Base-by-base conservation (phyloP, 1,284 basidiomycete species). In the Stygiomarasmius scandens region DNA sequence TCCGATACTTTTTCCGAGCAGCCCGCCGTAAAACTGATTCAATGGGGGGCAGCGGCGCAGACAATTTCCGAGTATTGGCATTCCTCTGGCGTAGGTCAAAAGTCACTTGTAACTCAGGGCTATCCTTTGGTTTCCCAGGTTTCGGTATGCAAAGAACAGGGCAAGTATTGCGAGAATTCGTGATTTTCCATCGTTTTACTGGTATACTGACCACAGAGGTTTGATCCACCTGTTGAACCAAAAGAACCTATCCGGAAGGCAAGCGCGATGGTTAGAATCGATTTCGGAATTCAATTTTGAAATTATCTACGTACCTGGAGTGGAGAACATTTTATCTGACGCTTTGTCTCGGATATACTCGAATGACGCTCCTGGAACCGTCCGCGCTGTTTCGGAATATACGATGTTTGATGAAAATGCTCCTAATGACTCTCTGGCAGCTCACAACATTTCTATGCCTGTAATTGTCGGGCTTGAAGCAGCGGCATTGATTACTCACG, bases 221-320 rank as follows among this genome's bases (percentile, higher is more conserved):
- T 53, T 74, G 0, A 61, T 67, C 2, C 63, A 68, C 44, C 34
- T 75, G 0, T 32, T 57, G 9, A 36, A 52, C 0, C 71, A 75
- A 50, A 64, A 66, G 38, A 61, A 65, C 1, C 41, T 72, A 27
- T 67, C 66, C 0, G 61, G 67, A 0, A 55, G 64, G 1, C 71
- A 76, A 38, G 69, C 68, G 0, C 51, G 64, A 0, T 76, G 74
- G 75, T 1, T 74, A 0, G 69, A 71, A 22, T 58, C 61, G 24
- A 36, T 68, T 16, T 54, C 52, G 24, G 56, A 61, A 32, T 67
- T 66, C 50, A 59, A 65, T 20, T 67, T 59, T 46, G 48, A 52
- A 8, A 46, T 67, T 20, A 23, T 41, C 8, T 64, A 66, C 38
- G 56, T 64, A 24, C 66, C 59, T 2, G 63, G 64, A 0, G 52